Conservation (phyloP, 768 basidiomycete species). For the Collybia mongolica region DNA sequence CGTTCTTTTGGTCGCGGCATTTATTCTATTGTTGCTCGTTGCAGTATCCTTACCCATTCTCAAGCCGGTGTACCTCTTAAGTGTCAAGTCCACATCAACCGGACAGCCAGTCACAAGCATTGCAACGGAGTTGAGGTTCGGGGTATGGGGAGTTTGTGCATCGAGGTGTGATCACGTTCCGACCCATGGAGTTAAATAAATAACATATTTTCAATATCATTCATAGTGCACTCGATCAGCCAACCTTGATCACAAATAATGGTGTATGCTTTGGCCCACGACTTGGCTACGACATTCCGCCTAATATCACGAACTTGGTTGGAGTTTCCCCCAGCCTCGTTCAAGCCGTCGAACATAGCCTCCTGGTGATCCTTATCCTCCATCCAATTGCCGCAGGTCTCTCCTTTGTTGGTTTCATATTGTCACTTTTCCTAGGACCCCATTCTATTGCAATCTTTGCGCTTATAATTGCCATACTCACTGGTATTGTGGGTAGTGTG, state of each 20-base stretch:
- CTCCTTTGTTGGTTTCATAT: conserved; percentile 49
- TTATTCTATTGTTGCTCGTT: conserved; percentile 75
- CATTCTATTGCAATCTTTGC: conserved; percentile 54
- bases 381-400: conserved; percentile 68
- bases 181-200: neutral
- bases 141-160: conserved; percentile 84
- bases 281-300: conserved; percentile 69
- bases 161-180: conserved; percentile 24
- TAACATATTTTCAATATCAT: neutral
- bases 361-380: conserved; percentile 59
- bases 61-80: conserved; percentile 63
- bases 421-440: conserved; percentile 59
- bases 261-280: conserved; percentile 59
- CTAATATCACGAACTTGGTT: conserved; percentile 35
- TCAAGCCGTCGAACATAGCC: conserved; percentile 44
- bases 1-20: conserved; percentile 53
- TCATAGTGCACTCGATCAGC: conserved; percentile 28
- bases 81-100: conserved; percentile 34
- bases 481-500: conserved; percentile 51
- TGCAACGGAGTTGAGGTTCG: conserved; percentile 66
- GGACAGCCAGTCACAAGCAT: conserved; percentile 42
- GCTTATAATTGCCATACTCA: conserved; percentile 56
- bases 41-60: conserved; percentile 76
- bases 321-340: conserved; percentile 45
- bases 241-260: conserved; percentile 35